phyloP scores from a whole-genome alignment of 805 yeast genomes.

The Phaffomyces antillensis region DNA sequence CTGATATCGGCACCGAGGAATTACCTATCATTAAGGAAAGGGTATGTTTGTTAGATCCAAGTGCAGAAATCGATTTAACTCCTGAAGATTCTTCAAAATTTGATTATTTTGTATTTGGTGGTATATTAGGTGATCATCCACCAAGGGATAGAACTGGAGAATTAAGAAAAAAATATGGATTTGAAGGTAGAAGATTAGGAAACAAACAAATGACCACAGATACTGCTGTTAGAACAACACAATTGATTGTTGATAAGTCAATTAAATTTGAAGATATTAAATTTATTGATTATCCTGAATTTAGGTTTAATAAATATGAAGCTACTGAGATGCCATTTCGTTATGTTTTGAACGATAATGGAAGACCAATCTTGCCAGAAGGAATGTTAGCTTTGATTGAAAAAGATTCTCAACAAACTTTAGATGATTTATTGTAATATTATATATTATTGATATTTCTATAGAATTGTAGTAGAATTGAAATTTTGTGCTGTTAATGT shows the following conservation, averaged over 20 bases:
- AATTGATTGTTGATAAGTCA: slow-evolving; percentile 58
- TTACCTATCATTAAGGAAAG: slow-evolving; percentile 42
- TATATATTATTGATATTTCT: no score
- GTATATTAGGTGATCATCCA: slow-evolving; percentile 92
- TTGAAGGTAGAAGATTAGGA: slow-evolving; percentile 83
- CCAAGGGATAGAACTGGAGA: slow-evolving; percentile 90
- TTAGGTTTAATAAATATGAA: slow-evolving; percentile 79
- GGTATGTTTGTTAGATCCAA: slow-evolving; percentile 86
- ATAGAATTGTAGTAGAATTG: no score
- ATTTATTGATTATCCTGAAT: slow-evolving; percentile 91
- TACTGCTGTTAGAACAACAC: slow-evolving; percentile 92
- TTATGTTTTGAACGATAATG: slow-evolving; percentile 58
- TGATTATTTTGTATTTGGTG: slow-evolving; percentile 93
- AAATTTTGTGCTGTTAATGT: no score
- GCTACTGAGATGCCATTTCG: slow-evolving; percentile 98
- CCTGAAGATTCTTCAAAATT: slow-evolving; percentile 63
- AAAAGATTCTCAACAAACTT: slow-evolving; percentile 75
- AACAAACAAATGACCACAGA: slow-evolving; percentile 94
- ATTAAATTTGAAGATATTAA: slow-evolving; percentile 61
- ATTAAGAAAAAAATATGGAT: slow-evolving; percentile 70
- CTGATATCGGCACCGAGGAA: slow-evolving; percentile 29
- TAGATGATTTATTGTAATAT: slow-evolving; percentile 50
- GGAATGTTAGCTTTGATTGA: slow-evolving; percentile 88
- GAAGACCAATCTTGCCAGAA: slow-evolving; percentile 77
- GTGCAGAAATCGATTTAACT: slow-evolving; percentile 64